Percentiles rank a stretch among this genome's conserved stretches.
Evolutionary conservation across 176 grass and related monocot species (phyloP).

Genomic region (Musa schizocarpa): DNA sequence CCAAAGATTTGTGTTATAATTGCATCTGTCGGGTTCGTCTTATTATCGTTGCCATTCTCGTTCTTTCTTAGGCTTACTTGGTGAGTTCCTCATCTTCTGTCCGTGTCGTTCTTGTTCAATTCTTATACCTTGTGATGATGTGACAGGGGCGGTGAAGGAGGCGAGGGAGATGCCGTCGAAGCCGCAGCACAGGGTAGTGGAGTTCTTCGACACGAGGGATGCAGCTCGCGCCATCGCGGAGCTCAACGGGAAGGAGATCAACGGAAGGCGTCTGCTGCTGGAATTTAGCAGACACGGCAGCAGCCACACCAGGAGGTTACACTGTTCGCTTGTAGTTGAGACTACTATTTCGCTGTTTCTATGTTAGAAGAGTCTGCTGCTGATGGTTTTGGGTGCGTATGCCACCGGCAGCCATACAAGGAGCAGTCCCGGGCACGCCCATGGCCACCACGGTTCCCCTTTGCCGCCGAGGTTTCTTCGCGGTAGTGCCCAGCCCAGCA

Average conservation of each 20-base stretch:
- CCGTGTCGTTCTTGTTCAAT: too few relatives aligned
- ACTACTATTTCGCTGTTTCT: too few relatives aligned
- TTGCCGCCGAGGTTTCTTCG: slow-evolving; percentile 12
- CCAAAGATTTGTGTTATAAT: neutral
- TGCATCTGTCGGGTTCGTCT: neutral
- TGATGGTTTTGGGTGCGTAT: neutral
- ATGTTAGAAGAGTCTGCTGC: too few relatives aligned
- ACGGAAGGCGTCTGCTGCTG: slow-evolving; percentile 55
- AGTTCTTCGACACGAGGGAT: slow-evolving; percentile 93
- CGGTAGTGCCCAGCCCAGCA: neutral
- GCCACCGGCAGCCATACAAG: neutral
- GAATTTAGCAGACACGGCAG: slow-evolving; percentile 44
- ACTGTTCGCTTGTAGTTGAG: too few relatives aligned
- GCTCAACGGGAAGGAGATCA: slow-evolving; percentile 73
- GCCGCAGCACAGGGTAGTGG: slow-evolving; percentile 66
- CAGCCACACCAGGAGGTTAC: slow-evolving; percentile 30
- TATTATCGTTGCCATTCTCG: neutral
- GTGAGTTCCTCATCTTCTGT: too few relatives aligned
- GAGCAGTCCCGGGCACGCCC: slow-evolving; percentile 5
- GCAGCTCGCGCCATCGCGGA: slow-evolving; percentile 49
- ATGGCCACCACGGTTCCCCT: neutral
- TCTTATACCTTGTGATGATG: neutral
- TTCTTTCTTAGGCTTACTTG: neutral
- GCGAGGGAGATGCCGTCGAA: slow-evolving; percentile 69
- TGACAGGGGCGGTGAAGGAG: slow-evolving; percentile 71